These are phyloP conservation scores for Rhodotorula taiwanensis DNA, from an alignment of 768 basidiomycete species.

Conservation along the genomic window DNA sequence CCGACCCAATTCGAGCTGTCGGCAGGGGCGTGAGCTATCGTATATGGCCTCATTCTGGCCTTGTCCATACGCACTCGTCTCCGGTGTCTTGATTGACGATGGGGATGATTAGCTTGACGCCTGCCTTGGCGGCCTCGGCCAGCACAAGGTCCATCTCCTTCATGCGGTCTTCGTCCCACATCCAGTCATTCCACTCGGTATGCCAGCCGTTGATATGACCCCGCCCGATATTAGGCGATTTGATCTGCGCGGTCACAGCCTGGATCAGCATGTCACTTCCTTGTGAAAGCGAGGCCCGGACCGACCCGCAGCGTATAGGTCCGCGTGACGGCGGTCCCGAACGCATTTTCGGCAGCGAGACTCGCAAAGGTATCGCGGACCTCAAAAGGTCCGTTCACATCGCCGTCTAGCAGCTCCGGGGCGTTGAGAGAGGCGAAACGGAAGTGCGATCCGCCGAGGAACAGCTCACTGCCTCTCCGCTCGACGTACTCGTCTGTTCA, in stretches of 20 bases:
- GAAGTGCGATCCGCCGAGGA: conserved; percentile 29
- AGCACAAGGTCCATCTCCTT: conserved; percentile 30
- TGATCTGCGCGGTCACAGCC: conserved; percentile 11
- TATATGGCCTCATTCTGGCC: too few species aligned
- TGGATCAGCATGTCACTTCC: neutral
- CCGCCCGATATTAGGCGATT: conserved; percentile 23
- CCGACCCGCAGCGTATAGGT: conserved; percentile 34
- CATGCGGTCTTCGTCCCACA: conserved; percentile 28
- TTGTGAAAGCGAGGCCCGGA: neutral
- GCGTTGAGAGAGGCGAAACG: conserved; percentile 38
- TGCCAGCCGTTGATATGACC: conserved; percentile 39
- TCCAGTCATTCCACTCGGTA: conserved; percentile 32
- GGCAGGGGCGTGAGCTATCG: neutral
- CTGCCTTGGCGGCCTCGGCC: conserved; percentile 21
- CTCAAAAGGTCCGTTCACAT: conserved; percentile 34
- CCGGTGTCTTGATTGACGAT: conserved; percentile 39
- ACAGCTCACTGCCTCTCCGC: conserved; percentile 21
- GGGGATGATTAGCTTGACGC: conserved; percentile 37
- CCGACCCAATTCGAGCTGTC: conserved; percentile 39
- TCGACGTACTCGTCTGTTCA: conserved; percentile 15
- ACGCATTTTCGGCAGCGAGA: conserved; percentile 13
- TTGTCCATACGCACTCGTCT: conserved; percentile 20
- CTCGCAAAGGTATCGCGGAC: conserved; percentile 33
- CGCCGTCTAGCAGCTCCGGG: conserved; percentile 39
- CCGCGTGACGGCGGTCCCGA: conserved; percentile 28